Evolutionary conservation across 1,139 yeast species (phyloP), one percentile per base, ranked within the genome.

Genomic region (Suhomyces wounanorum): DNA sequence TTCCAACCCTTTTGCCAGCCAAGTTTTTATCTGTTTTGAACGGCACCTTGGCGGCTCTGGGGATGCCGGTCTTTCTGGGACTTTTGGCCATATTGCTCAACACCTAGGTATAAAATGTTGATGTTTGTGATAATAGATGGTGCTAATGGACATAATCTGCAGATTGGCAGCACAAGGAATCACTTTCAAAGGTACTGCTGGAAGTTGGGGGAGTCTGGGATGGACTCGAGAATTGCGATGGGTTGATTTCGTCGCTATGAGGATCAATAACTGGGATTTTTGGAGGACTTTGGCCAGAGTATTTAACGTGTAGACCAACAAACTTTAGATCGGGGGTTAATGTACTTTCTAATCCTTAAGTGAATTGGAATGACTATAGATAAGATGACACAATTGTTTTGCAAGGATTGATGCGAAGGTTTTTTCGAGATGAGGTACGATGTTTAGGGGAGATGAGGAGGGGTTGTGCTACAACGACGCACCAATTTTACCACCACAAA

Each of bases 1-100:
- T 56, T 45, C 67, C 67, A 47, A 72, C 58, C 41, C 69, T 69
- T 59, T 75, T 75, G 14, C 79, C 78, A 25, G 45, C 50, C 23
- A 38, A 13, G 30, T 31, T 43, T 23, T 44, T 45, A 16, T 39
- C 46, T 13, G 28, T 30, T 17, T 40, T 43, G 26, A 26, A 35
- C 39, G 55, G 48, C 18, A 46, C 40, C 43, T 48, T 55, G 44
- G 53, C 44, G 31, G 52, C 46, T 33, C 45, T 45, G 33, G 45
- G 43, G 28, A 9, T 44, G 31, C 37, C 52, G 31, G 53, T 45
- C 45, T 68, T 66, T 55, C 68, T 66, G 36, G 72, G 73, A 59
- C 67, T 65, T 55, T 68, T 70, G 38, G 66, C 70, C 75, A 69
- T 69, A 25, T 43, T 49, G 28, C 28, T 41, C 44, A 43, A 44